Evolutionary conservation across 108 stramenopile genomes (phyloP), one percentile per base, ranked within the genome.

Genomic region (Cylindrotheca fusiformis): DNA sequence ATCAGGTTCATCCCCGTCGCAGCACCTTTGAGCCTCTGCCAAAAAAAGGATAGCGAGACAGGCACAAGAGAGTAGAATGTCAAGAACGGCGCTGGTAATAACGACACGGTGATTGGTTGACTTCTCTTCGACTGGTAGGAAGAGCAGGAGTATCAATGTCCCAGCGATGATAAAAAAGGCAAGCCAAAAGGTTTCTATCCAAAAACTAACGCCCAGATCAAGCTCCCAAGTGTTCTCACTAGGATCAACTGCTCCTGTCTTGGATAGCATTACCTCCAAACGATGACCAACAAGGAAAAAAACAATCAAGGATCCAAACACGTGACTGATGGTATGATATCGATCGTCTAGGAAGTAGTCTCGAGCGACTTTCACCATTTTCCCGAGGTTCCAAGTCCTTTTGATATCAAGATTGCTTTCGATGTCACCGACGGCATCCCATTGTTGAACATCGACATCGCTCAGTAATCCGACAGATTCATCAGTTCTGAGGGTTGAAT

Each of bases 21-120:
- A 91, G 58, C 87, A 88, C 45, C 93, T 67, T 57, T 88, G 36
- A 4, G 55, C 61, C 67, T 94, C 87, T 29, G 93, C 75, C 25
- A 77, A 31, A 41, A 85, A 48, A 31, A 94, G 59, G n/a, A 87
- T 67, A 4, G 63, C 36, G 23, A 87, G 57, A 65, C 89, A 88
- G 6, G 55, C 22, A 25, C 61, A 18, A 25, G 76, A 72, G 19
- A 89, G 68, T 0, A 74, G 20, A 23, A 89, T 20, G 52, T 90
- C 93, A 22, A 79, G 67, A 1, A 64, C 36, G 0, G 80, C 75
- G 24, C 82, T 73, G 45, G 68, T 21, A 26, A 69, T 49, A 6
- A 25, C 31, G 20, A 26, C 31, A 25, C 46, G 46, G 4, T 59
- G 55, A 29, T 24, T 17, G 20, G 28, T 4, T n/a, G 41, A 21